These are phyloP conservation scores for Fagopyrum esculentum DNA, from an alignment of 148 eudicot genomes.

Conservation along the genomic window DNA sequence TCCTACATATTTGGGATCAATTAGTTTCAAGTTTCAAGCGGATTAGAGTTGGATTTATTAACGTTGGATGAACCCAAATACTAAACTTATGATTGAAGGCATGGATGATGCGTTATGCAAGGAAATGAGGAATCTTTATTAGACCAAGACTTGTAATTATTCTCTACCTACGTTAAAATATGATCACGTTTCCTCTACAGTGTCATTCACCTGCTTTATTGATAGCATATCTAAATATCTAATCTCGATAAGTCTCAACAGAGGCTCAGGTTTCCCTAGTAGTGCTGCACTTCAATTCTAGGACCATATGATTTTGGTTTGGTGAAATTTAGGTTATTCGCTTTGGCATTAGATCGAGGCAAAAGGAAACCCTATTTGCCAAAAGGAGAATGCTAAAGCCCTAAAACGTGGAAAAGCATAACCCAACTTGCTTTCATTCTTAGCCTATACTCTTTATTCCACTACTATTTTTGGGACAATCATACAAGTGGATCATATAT, in stretches of 20 bases:
- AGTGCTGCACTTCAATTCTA: not conserved
- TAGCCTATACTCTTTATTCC: not conserved
- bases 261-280: not conserved
- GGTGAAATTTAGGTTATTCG: not conserved
- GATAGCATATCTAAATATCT: too few species aligned
- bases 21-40: too few species aligned
- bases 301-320: not conserved
- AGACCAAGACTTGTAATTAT: not conserved
- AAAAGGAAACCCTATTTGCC: constrained; percentile 4
- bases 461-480: not conserved
- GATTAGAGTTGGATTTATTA: not conserved
- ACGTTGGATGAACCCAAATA: not conserved
- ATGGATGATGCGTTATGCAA: not conserved
- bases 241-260: not conserved
- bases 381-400: constrained; percentile 18
- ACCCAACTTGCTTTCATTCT: constrained; percentile 7
- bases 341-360: not conserved
- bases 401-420: constrained; percentile 20
- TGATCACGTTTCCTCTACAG: too few species aligned
- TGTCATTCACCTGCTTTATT: too few species aligned
- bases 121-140: not conserved
- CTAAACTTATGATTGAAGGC: not conserved
- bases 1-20: too few species aligned
- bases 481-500: not conserved
- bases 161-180: not conserved